A percentile compares a stretch with the other conserved stretches of the same genome.
Evolutionary conservation across 352 stramenopile genomes (phyloP).

Genomic region (Lagenidium sp.): DNA sequence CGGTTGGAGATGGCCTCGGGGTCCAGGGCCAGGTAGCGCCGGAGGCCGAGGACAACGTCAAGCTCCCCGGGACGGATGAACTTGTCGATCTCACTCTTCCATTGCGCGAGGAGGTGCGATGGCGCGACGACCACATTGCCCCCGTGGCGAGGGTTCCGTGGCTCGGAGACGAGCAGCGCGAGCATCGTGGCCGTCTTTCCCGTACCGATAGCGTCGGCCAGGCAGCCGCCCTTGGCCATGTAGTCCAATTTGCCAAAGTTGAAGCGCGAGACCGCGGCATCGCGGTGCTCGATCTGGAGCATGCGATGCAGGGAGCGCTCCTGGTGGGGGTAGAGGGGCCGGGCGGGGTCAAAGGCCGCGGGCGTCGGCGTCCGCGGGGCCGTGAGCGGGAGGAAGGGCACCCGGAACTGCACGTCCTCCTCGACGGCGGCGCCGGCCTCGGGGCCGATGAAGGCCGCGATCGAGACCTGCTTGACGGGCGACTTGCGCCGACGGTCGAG

Average conservation of each 20-base stretch:
- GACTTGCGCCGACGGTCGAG: too few species aligned
- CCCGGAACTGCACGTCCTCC: constrained; percentile 72
- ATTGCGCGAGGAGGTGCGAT: constrained; percentile 73
- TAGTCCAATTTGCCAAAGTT: constrained; percentile 75
- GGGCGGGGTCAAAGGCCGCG: constrained; percentile 23
- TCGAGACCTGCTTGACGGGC: constrained; percentile 33
- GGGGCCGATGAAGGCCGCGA: constrained; percentile 43
- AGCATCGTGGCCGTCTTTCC: constrained; percentile 82
- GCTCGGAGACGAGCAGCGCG: constrained; percentile 56
- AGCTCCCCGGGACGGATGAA: constrained; percentile 59
- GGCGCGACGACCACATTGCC: constrained; percentile 70
- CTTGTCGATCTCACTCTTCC: constrained; percentile 72
- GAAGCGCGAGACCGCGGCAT: constrained; percentile 51
- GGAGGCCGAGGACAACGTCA: constrained; percentile 59
- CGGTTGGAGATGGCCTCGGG: constrained; percentile 45
- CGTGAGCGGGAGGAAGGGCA: constrained; percentile 74
- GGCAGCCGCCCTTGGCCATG: constrained; percentile 53
- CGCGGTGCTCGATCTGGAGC: constrained; percentile 67
- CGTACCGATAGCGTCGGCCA: constrained; percentile 77
- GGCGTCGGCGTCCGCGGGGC: constrained; percentile 59
- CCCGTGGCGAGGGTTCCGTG: constrained; percentile 28
- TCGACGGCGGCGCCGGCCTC: constrained; percentile 17
- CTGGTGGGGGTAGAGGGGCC: constrained; percentile 75
- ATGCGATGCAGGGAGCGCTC: constrained; percentile 79
- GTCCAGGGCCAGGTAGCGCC: constrained; percentile 42